Evolutionary conservation across 2,329 filamentous ascomycete genomes (phyloP).

Genomic region (Monosporascus ibericus): DNA sequence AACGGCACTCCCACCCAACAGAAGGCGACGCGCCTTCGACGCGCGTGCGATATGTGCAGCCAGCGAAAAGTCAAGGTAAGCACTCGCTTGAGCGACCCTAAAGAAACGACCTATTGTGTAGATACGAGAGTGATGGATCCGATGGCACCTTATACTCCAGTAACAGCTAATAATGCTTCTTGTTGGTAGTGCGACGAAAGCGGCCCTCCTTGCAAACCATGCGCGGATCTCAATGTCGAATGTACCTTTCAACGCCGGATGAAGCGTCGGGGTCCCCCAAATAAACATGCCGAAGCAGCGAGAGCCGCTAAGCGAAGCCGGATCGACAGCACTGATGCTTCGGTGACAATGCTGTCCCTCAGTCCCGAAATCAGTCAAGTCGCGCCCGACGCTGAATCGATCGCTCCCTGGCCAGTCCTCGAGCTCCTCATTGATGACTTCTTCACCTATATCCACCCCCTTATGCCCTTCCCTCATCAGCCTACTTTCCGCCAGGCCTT

Average conservation of each 20-base stretch:
- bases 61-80: slow-evolving; percentile 52
- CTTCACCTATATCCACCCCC: slow-evolving; percentile 75
- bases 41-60: slow-evolving; percentile 57
- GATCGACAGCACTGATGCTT: slow-evolving; percentile 38
- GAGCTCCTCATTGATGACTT: slow-evolving; percentile 72
- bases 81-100: too few species aligned
- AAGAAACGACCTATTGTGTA: too few species aligned
- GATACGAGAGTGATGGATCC: too few species aligned
- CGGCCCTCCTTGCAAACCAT: slow-evolving; percentile 51
- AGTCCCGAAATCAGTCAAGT: slow-evolving; percentile 29
- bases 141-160: too few species aligned
- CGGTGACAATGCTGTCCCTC: slow-evolving; percentile 43
- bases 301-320: slow-evolving; percentile 44
- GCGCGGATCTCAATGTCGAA: slow-evolving; percentile 49
- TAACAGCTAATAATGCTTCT: neutral
- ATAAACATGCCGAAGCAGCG: slow-evolving; percentile 52
- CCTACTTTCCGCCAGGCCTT: slow-evolving; percentile 69
- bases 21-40: slow-evolving; percentile 50
- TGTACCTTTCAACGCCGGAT: slow-evolving; percentile 53
- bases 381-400: slow-evolving; percentile 58
- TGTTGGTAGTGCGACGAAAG: slow-evolving; percentile 43
- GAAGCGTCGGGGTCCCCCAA: slow-evolving; percentile 53
- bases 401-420: slow-evolving; percentile 63
- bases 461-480: slow-evolving; percentile 73
- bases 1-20: slow-evolving; percentile 10